phyloP scores from a whole-genome alignment of 83 land plant species.

The Picea abies region DNA sequence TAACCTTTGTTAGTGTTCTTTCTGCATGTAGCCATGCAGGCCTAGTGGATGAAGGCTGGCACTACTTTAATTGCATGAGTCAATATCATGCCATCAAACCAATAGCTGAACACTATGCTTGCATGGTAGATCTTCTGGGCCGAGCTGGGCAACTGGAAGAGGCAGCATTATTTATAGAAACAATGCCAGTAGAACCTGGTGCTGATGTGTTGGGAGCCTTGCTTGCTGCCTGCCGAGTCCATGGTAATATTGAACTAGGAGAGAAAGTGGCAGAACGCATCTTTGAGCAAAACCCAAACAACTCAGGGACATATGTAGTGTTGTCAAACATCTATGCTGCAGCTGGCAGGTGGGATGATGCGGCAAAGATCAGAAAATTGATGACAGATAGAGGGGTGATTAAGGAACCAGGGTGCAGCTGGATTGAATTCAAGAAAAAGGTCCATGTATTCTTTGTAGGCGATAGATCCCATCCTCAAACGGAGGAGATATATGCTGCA shows the following conservation, averaged over 20 bases:
- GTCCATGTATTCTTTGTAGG: constrained; percentile 2
- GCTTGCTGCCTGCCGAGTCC: constrained; percentile 15
- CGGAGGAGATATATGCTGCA: neutral
- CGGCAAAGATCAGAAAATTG: neutral
- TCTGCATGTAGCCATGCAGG: constrained; percentile 18
- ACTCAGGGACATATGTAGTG: constrained; percentile 16
- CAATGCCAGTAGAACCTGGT: constrained; percentile 10
- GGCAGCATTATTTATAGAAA: constrained; percentile 8
- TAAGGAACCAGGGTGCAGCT: constrained; percentile 1
- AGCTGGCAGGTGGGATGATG: constrained; percentile 11
- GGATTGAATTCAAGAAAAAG: neutral
- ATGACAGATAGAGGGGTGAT: constrained; percentile 7
- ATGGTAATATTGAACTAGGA: constrained; percentile 3
- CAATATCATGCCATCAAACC: neutral
- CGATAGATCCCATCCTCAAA: neutral
- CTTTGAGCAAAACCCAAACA: constrained; percentile 14
- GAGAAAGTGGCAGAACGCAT: constrained; percentile 6
- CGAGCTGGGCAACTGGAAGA: constrained; percentile 11
- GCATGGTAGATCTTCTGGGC: constrained; percentile 23
- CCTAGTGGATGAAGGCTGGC: constrained; percentile 10
- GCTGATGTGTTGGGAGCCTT: constrained; percentile 11
- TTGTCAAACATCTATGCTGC: constrained; percentile 24
- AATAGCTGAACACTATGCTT: constrained; percentile 17
- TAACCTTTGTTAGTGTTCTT: constrained; percentile 13
- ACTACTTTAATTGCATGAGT: constrained; percentile 4